phyloP scores from a whole-genome alignment of 176 grass and related monocot genomes.

The Alopecurus myosuroides region DNA sequence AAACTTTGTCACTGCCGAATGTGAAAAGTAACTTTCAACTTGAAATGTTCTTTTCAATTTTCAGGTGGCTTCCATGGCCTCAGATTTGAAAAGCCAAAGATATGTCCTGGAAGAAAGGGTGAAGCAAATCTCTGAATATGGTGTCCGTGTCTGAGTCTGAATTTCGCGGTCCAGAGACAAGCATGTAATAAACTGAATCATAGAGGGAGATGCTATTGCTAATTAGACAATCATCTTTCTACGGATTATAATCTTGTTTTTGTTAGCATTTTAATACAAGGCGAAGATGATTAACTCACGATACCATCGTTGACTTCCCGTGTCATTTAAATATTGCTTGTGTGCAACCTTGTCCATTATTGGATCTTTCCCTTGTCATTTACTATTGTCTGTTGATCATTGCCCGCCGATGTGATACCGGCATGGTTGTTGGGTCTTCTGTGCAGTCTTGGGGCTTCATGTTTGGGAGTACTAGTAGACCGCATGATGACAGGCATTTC shows the following conservation, averaged over 20 bases:
- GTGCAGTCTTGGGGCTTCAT: too few relatives aligned
- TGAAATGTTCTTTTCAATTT: not conserved
- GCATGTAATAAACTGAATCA: slow-evolving; percentile 31
- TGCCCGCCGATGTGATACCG: too few relatives aligned
- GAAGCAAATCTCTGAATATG: slow-evolving; percentile 81
- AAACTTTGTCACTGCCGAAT: not conserved
- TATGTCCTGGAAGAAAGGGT: slow-evolving; percentile 63
- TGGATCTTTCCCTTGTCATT: not conserved
- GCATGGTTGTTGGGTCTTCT: too few relatives aligned
- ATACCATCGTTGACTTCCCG: not conserved
- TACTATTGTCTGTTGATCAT: too few relatives aligned
- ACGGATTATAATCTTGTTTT: not conserved
- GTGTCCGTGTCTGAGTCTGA: slow-evolving; percentile 86
- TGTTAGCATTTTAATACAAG: slow-evolving; percentile 20
- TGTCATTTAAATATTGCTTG: not conserved
- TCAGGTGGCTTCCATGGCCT: slow-evolving; percentile 92
- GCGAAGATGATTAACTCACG: not conserved
- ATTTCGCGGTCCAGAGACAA: not conserved
- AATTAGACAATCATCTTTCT: not conserved
- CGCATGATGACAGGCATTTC: too few relatives aligned
- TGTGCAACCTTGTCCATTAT: not conserved
- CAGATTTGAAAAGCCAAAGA: slow-evolving; percentile 68
- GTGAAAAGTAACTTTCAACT: not conserved
- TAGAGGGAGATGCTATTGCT: not conserved
- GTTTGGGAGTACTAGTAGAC: too few relatives aligned